These are phyloP conservation scores for Coelastrella sp. DNA, from an alignment of 139 green algal species.

Conservation along the genomic window DNA sequence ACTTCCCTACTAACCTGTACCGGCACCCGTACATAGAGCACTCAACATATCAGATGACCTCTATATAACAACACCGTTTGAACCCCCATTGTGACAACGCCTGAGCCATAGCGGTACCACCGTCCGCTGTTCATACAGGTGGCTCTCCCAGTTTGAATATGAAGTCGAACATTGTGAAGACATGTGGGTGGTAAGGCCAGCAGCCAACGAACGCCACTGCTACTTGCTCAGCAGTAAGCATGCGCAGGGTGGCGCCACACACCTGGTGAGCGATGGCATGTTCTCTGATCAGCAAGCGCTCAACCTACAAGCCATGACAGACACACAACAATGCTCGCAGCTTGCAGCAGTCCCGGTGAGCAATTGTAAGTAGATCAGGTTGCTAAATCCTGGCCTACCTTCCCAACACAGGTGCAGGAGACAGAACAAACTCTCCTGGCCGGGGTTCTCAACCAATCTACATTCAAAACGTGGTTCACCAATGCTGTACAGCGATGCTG, in stretches of 20 bases:
- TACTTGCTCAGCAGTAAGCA: conserved; percentile 1
- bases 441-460: too few species aligned
- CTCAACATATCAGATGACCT: too few species aligned
- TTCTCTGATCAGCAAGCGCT: conserved; percentile 8
- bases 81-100: too few species aligned
- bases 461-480: too few species aligned
- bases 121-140: not conserved
- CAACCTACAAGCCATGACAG: not conserved
- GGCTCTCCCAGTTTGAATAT: conserved; percentile 32
- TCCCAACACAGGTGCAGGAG: too few species aligned
- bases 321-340: not conserved
- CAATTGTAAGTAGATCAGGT: too few species aligned
- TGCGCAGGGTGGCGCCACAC: not conserved
- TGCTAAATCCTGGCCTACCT: too few species aligned
- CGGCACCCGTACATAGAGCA: too few species aligned
- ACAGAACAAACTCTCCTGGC: too few species aligned
- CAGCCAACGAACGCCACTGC: conserved; percentile 13
- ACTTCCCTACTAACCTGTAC: too few species aligned
- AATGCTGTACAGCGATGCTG: too few species aligned
- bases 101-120: not conserved
- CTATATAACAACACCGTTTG: too few species aligned
- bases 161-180: conserved; percentile 13
- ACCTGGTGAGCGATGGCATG: conserved; percentile 11
- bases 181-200: conserved; percentile 40
- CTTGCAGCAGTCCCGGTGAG: not conserved